These are phyloP conservation scores for Lasiodiplodia gonubiensis DNA, from an alignment of 2,329 filamentous ascomycete species.

Conservation along the genomic window DNA sequence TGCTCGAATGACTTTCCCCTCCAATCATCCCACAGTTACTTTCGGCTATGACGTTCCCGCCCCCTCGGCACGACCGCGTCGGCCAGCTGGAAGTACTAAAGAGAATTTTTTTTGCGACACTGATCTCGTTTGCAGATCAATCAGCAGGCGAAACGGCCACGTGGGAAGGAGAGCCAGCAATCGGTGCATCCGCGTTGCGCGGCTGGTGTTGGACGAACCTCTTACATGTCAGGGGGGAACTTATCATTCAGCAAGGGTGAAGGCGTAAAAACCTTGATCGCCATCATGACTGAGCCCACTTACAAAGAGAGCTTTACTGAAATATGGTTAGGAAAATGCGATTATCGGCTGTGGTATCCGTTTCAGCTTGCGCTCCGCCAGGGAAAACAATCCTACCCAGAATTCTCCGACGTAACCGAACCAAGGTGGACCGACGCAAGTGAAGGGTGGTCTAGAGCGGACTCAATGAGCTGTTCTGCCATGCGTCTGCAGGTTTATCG, in stretches of 20 bases:
- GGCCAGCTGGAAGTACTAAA: background rate
- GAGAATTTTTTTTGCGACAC: background rate
- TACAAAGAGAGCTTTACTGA: background rate
- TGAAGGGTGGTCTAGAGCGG: conserved; percentile 1
- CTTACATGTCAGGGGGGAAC: background rate
- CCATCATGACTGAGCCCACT: background rate
- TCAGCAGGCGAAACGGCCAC: conserved; percentile 2
- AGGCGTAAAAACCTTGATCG: conserved; percentile 6
- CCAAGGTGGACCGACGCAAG: background rate
- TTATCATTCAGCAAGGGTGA: background rate
- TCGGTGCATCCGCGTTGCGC: conserved; percentile 2
- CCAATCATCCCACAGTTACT: background rate
- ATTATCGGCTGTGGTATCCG: background rate
- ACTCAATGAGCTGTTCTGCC: background rate
- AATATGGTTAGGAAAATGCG: background rate
- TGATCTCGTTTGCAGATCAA: background rate
- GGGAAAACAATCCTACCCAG: background rate
- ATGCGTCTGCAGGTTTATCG: background rate
- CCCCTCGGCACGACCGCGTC: background rate
- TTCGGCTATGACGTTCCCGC: background rate
- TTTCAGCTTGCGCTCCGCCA: background rate
- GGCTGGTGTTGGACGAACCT: background rate
- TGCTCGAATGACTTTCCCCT: background rate
- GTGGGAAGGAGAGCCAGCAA: background rate
- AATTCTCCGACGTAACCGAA: background rate